These are phyloP conservation scores for Eremothecium coryli DNA, from an alignment of 1,139 yeast species.

Conservation along the genomic window DNA sequence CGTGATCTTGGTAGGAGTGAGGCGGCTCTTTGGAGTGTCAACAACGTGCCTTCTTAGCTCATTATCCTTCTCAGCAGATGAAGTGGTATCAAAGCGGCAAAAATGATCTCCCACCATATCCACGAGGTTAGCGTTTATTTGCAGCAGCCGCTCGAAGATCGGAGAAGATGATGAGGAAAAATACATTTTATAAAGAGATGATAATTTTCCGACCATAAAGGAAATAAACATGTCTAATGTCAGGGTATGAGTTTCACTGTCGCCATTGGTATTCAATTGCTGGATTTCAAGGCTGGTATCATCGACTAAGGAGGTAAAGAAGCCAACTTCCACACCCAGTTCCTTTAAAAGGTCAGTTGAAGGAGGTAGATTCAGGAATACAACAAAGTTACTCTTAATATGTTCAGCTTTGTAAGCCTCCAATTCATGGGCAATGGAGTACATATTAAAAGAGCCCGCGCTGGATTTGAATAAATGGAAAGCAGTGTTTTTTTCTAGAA, in stretches of 20 bases:
- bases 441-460: constrained; percentile 41
- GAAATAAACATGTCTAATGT: constrained; percentile 13
- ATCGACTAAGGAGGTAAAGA: constrained; percentile 35
- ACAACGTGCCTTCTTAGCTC: no score
- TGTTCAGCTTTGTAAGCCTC: constrained; percentile 50
- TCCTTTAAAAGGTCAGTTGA: constrained; percentile 31
- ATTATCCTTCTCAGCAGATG: no score
- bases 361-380: constrained; percentile 51
- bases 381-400: constrained; percentile 50
- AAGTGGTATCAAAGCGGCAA: no score
- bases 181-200: constrained; percentile 13
- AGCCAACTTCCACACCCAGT: constrained; percentile 38
- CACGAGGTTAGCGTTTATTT: constrained; percentile 11
- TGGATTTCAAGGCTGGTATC: background rate
- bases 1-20: no score
- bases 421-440: constrained; percentile 73
- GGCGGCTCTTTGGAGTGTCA: no score
- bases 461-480: constrained; percentile 64
- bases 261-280: no score
- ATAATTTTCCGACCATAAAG: constrained; percentile 14
- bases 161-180: constrained; percentile 22
- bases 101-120: background rate
- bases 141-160: constrained; percentile 11
- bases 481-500: constrained; percentile 70
- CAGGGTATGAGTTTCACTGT: no score